Conservation (phyloP, 2,329 filamentous ascomycete species). For the Sporothrix brunneoviolacea region DNA sequence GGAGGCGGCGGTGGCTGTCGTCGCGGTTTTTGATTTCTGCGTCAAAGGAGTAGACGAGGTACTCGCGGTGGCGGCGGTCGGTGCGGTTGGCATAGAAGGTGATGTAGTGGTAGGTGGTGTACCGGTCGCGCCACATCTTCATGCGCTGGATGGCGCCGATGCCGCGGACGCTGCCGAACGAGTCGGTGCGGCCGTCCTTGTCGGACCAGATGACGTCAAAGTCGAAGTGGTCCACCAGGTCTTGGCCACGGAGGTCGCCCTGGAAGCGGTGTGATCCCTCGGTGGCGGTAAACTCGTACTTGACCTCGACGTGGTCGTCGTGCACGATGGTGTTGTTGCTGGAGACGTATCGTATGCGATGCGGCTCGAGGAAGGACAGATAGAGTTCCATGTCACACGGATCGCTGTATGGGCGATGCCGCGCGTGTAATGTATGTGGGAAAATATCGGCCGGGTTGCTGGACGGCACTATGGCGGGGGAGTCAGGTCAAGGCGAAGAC, state of each 20-base stretch:
- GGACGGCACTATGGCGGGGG: constrained; percentile 34
- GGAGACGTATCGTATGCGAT: constrained; percentile 42
- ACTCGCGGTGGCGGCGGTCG: constrained; percentile 42
- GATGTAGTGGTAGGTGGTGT: constrained; percentile 41
- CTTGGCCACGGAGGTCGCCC: constrained; percentile 40
- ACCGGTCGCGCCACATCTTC: constrained; percentile 45
- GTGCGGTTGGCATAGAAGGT: constrained; percentile 39
- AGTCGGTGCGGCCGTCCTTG: constrained; percentile 40
- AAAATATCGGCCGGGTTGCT: constrained; percentile 37
- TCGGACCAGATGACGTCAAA: constrained; percentile 48
- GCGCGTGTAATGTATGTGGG: constrained; percentile 43
- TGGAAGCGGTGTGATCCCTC: constrained; percentile 43
- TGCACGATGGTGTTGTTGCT: constrained; percentile 41
- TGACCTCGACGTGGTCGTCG: constrained; percentile 41
- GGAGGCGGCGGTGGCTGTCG: constrained; percentile 38
- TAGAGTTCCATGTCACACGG: constrained; percentile 44
- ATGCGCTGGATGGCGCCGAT: constrained; percentile 46
- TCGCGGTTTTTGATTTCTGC: constrained; percentile 39
- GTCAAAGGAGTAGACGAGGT: constrained; percentile 41
- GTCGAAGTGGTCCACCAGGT: constrained; percentile 45
- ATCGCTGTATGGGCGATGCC: constrained; percentile 44
- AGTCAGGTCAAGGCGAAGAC: too few species aligned
- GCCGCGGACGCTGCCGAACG: constrained; percentile 43
- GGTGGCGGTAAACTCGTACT: constrained; percentile 45
- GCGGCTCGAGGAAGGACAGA: constrained; percentile 40